Evolutionary conservation across 2,329 filamentous ascomycete species (phyloP), one percentile per base, ranked within the genome.

Genomic region (Rhynchosporium secalis): DNA sequence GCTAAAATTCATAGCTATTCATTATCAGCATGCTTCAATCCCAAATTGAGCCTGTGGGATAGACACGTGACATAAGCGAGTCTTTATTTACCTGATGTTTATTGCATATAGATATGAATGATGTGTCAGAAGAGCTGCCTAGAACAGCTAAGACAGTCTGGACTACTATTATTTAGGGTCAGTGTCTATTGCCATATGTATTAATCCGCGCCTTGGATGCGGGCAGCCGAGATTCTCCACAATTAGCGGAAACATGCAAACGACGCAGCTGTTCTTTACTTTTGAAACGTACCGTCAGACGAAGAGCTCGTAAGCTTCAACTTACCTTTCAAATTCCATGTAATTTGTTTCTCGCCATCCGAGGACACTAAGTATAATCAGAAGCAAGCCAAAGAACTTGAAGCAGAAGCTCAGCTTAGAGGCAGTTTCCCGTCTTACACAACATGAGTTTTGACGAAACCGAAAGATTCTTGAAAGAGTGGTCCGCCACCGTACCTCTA

Each of bases 31-130:
- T 29, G 9, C 10, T 29, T 31, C 4, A 4, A 15, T 15, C 46
- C 9, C 29, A 3, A 28, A 49, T 29, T 2, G 2, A 41, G 4
- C 3, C 40, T 15, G 20, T n/a, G 20, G 4, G 12, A n/a, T 4
- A 43, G 41, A 13, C 31, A 52, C 31, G 31, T 38, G 48, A 38
- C 48, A 7, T 15, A 52, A 36, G 48, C 48, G 48, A 52, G 48
- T n/a, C 10, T 52, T 15, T 52, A 9, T 52, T 38, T 29, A 52
- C 48, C 38, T 52, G 7, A 52, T 3, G 13, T 52, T 10, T 43
- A 15, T 43, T 6, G 13, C 8, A 13, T 3, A 4, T 2, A 43
- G 41, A 15, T n/a, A 1, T 15, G 7, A 40, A 8, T 7, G 36
- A 12, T 40, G 7, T 12, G 12, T 12, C 12, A n/a, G 41, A n/a